Evolutionary conservation across 768 basidiomycete species (phyloP).

Genomic region (Kwoniella shandongensis): DNA sequence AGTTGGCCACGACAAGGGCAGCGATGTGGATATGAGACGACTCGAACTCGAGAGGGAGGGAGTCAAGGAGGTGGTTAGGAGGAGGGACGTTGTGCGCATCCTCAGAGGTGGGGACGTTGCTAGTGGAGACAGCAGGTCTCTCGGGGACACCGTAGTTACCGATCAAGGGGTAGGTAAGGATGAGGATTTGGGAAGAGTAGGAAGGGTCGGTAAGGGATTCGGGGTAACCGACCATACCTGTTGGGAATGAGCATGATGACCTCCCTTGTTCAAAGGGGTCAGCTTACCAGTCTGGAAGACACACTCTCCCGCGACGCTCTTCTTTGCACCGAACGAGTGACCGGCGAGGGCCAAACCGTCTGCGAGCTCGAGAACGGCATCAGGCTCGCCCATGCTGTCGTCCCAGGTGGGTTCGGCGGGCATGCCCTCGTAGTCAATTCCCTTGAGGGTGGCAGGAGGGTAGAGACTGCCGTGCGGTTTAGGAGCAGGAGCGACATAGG

Average conservation of each 20-base stretch:
- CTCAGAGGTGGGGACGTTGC: constrained; percentile 35
- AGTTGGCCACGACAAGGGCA: constrained; percentile 86
- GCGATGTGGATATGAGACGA: constrained; percentile 91
- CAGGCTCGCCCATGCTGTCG: constrained; percentile 46
- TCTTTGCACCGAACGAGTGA: constrained; percentile 89
- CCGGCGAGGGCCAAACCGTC: constrained; percentile 88
- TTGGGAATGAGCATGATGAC: constrained; percentile 17
- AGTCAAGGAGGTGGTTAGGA: constrained; percentile 47
- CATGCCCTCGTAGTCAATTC: constrained; percentile 43
- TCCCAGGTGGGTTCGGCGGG: constrained; percentile 38
- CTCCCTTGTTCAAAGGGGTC: background rate
- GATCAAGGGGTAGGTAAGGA: constrained; percentile 92
- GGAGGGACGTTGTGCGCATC: constrained; percentile 52
- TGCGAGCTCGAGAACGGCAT: constrained; percentile 74
- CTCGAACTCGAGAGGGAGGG: constrained; percentile 71
- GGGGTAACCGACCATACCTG: constrained; percentile 99
- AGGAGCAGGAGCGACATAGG: constrained; percentile 26
- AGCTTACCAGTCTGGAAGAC: constrained; percentile 96
- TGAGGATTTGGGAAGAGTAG: constrained; percentile 95
- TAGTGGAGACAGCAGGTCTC: constrained; percentile 55
- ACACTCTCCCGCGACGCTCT: constrained; percentile 94
- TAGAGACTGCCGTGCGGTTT: constrained; percentile 39
- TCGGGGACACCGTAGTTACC: constrained; percentile 97
- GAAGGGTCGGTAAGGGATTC: constrained; percentile 98
- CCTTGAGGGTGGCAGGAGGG: constrained; percentile 50